Base-by-base conservation (phyloP, 2,329 filamentous ascomycete genomes). In the Malbranchea zuffiana region DNA sequence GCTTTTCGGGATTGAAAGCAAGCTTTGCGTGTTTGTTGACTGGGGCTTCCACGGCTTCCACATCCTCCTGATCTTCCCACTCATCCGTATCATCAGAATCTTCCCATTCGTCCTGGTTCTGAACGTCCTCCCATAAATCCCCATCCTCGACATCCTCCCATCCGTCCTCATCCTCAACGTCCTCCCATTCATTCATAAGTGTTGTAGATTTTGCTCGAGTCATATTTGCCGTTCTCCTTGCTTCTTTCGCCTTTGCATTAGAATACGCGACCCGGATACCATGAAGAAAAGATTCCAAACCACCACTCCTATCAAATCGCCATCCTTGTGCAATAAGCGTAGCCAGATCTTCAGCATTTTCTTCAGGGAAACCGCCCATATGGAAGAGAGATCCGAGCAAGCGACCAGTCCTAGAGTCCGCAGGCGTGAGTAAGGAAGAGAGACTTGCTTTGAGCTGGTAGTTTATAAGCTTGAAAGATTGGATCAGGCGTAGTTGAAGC, bases 401-500 rank as follows among this genome's bases (percentile, higher is more conserved):
- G 1, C 28, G 11, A 1, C 56, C 53, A 15, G 47, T 44, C 3
- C 26, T 12, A 3, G 15, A 36, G 28, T 52, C 43, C 3, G 49
- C n/a, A 10, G 35, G 24, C 1, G 40, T 40, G 1, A 34, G n/a
- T n/a, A n/a, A n/a, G n/a, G n/a, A n/a, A n/a, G n/a, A n/a, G n/a
- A n/a, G 33, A 1, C 35, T 35, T 7, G 35, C 35, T 16, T 17
- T 28, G 5, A 59, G 34, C 0, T 26, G 40, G 1, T 8, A 7
- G 6, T 50, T 46, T 6, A 61, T 21, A 0, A 13, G 1, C 8
- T 19, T 15, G 1, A 23, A 30, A 0, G 23, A 21, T 0, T 32
- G 25, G 5, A 61, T 51, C 0, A 28, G 28, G 0, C 42, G 18
- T 0, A 60, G 32, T 3, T 58, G 56, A 0, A 63, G 26, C 1